Evolutionary conservation across 2,329 filamentous ascomycete genomes (phyloP).

Genomic region (Xylaria hypoxylon): DNA sequence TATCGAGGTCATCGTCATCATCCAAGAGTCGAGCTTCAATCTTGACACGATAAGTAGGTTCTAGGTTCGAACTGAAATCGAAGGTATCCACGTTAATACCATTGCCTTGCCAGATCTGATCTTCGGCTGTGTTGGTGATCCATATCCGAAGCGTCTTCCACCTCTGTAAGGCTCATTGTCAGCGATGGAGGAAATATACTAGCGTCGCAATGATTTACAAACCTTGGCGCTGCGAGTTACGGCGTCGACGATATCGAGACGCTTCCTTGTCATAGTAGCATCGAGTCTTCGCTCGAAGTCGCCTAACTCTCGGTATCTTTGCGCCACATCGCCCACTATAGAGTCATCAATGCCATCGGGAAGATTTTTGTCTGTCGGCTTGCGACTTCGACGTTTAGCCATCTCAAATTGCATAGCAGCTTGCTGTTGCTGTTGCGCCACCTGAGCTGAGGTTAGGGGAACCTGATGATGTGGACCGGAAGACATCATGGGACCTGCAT

Average conservation of each 20-base stretch:
- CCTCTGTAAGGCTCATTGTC: constrained; percentile 60
- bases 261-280: constrained; percentile 92
- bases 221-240: constrained; percentile 80
- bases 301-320: constrained; percentile 84
- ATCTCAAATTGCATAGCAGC: constrained; percentile 68
- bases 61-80: constrained; percentile 81
- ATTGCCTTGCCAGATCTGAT: constrained; percentile 89
- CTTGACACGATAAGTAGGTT: constrained; percentile 88
- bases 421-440: constrained; percentile 63
- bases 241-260: constrained; percentile 88
- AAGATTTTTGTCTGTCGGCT: constrained; percentile 94
- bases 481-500: constrained; percentile 67
- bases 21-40: constrained; percentile 89
- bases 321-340: constrained; percentile 82
- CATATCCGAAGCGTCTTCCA: constrained; percentile 90
- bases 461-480: constrained; percentile 63
- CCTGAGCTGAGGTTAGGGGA: constrained; percentile 66
- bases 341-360: constrained; percentile 89
- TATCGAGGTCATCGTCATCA: constrained; percentile 64
- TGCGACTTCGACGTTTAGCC: constrained; percentile 83
- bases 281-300: constrained; percentile 90
- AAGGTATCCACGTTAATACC: constrained; percentile 78
- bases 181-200: constrained; percentile 30
- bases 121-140: constrained; percentile 94
- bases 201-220: constrained; percentile 37